phyloP scores from a whole-genome alignment of 257 asterid species.

The Ehretia macrophylla region DNA sequence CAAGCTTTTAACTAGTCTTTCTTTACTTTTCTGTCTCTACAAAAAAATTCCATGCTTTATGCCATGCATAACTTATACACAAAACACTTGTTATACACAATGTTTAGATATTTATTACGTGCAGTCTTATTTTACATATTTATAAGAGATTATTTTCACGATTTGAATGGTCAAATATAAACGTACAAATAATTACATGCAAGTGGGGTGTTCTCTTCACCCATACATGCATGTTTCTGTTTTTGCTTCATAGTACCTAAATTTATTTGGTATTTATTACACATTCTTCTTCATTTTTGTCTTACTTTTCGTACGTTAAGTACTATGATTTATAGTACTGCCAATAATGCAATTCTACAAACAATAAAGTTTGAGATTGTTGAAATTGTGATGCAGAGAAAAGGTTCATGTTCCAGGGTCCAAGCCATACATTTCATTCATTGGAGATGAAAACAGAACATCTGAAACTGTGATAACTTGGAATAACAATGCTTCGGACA shows the following conservation, averaged over 20 bases:
- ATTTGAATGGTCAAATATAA: no score
- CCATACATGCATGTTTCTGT: not conserved
- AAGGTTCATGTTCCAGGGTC: conserved; percentile 57
- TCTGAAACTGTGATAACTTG: conserved; percentile 50
- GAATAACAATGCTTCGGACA: conserved; percentile 70
- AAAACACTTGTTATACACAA: no score
- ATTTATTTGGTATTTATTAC: not conserved
- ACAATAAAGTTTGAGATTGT: not conserved
- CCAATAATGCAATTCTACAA: no score
- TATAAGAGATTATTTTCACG: no score
- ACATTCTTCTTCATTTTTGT: not conserved
- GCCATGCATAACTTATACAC: no score
- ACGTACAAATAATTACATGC: not conserved
- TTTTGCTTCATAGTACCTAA: not conserved
- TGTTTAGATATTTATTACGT: no score
- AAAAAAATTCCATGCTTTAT: no score
- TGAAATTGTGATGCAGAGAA: conserved; percentile 41
- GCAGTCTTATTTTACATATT: no score
- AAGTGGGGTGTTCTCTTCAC: not conserved
- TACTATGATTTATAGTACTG: no score
- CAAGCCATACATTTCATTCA: conserved; percentile 65
- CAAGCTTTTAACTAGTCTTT: no score
- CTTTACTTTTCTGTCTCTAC: not conserved
- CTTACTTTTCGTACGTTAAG: not conserved
- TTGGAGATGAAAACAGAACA: conserved; percentile 40